A percentile compares a stretch with the other conserved stretches of the same genome.
phyloP scores from a whole-genome alignment of 164 flowering plant species.

The Berberis vulgaris region DNA sequence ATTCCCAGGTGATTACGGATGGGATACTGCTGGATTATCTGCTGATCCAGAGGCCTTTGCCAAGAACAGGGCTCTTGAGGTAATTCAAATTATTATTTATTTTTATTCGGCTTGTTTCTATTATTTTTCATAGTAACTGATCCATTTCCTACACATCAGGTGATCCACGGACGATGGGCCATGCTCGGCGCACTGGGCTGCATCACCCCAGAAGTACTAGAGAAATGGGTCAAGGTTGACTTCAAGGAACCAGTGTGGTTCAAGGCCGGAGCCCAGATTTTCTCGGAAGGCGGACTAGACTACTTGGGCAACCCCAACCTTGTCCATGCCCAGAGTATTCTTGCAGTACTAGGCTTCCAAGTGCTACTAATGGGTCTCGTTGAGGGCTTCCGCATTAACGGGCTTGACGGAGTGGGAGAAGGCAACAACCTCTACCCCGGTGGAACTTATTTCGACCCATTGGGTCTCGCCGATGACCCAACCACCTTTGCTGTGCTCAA shows the following conservation, averaged over 20 bases:
- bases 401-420: constrained; percentile 59
- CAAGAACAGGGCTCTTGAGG: constrained; percentile 94
- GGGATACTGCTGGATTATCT: constrained; percentile 94
- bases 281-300: constrained; percentile 70
- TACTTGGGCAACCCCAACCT: constrained; percentile 75
- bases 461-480: constrained; percentile 71
- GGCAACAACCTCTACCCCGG: constrained; percentile 75
- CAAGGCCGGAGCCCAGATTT: constrained; percentile 72
- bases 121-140: too few species aligned
- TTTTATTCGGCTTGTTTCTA: not conserved
- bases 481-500: constrained; percentile 64
- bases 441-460: constrained; percentile 69
- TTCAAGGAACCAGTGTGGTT: constrained; percentile 80
- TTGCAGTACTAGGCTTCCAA: constrained; percentile 63
- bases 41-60: constrained; percentile 98
- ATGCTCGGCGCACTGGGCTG: constrained; percentile 80
- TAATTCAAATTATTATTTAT: not conserved
- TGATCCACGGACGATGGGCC: constrained; percentile 76
- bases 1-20: constrained; percentile 93
- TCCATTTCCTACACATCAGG: constrained; percentile 17
- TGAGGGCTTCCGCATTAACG: constrained; percentile 64
- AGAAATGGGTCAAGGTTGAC: constrained; percentile 58
- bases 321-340: constrained; percentile 73
- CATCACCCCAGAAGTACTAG: constrained; percentile 62
- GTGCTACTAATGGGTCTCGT: constrained; percentile 68